Evolutionary conservation across 257 asterid genomes (phyloP), one percentile per base, ranked within the genome.

Genomic region (Orobanche coerulescens): DNA sequence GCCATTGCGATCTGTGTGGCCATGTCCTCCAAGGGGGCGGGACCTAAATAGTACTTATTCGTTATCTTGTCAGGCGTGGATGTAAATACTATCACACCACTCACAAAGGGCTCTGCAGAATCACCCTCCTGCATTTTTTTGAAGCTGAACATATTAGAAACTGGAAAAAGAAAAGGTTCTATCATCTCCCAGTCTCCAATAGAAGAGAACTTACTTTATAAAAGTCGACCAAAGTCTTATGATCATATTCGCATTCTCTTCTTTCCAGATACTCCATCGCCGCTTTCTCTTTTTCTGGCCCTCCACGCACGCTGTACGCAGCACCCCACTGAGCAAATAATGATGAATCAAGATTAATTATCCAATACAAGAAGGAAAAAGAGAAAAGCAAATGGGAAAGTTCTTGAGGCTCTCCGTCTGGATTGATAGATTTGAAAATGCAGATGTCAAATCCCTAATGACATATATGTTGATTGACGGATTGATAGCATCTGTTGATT

Each of bases 181-280:
- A 14, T 7, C 2, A 7, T 37, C 44, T 4, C 44, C 2, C 18
- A 42, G 19, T 2, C 5, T 6, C 12, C 7, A 18, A 40, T 31
- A 44, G n/a, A 47, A 4, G 13, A 24, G 16, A 15, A 50, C 84
- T 72, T 64, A 87, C 97, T 75, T 62, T 75, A 40, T 76, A 91
- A 62, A 91, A 91, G 48, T 91, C 80, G 1, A 91, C 90, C 66
- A 72, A 68, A 10, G 95, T 84, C 71, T 82, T 86, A 4, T 64
- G 70, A 75, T 91, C 98, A 67, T 91, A 88, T 66, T 91, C 96
- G 60, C 98, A 88, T 70, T 91, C 98, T 61, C 96, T 84, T 77
- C 82, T 69, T 57, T 86, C 93, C 58, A 92, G 76, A 82, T 92
- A 92, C 96, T 73, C 84, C 90, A 92, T 88, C 50, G 91, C 94